These are phyloP conservation scores for Pyrrhoderma lamaoense DNA, from an alignment of 1,284 basidiomycete species.

Conservation along the genomic window DNA sequence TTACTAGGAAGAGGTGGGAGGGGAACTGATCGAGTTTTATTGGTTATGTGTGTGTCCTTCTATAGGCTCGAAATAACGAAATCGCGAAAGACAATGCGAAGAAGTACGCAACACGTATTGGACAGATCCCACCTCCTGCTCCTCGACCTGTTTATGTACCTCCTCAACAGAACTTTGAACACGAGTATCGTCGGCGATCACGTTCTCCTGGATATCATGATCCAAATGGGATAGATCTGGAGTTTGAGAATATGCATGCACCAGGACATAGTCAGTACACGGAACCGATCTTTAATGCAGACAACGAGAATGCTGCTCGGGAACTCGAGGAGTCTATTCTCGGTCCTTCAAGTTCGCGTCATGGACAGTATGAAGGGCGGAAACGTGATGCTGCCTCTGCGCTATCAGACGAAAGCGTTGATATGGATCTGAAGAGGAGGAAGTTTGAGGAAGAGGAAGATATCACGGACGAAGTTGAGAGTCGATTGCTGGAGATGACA, in stretches of 20 bases:
- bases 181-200: conserved; percentile 26
- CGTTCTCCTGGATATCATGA: conserved; percentile 27
- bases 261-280: conserved; percentile 22
- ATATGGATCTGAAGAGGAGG: conserved; percentile 38
- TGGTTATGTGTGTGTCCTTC: too few species aligned
- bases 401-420: conserved; percentile 43
- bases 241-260: conserved; percentile 22
- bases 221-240: conserved; percentile 22
- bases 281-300: conserved; percentile 21
- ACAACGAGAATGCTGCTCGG: conserved; percentile 35
- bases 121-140: conserved; percentile 51
- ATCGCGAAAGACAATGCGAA: conserved; percentile 56
- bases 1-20: too few species aligned
- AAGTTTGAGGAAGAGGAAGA: conserved; percentile 31
- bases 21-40: too few species aligned
- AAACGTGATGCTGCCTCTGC: conserved; percentile 43
- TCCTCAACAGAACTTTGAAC: background rate
- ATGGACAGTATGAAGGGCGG: conserved; percentile 22
- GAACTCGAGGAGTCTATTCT: conserved; percentile 37
- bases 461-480: conserved; percentile 37
- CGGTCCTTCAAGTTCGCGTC: conserved; percentile 21
- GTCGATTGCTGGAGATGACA: conserved; percentile 28
- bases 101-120: conserved; percentile 56
- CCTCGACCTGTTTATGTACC: conserved; percentile 28
- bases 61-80: conserved; percentile 57